phyloP scores from a whole-genome alignment of 768 basidiomycete species.

The Tulasnella sp. region DNA sequence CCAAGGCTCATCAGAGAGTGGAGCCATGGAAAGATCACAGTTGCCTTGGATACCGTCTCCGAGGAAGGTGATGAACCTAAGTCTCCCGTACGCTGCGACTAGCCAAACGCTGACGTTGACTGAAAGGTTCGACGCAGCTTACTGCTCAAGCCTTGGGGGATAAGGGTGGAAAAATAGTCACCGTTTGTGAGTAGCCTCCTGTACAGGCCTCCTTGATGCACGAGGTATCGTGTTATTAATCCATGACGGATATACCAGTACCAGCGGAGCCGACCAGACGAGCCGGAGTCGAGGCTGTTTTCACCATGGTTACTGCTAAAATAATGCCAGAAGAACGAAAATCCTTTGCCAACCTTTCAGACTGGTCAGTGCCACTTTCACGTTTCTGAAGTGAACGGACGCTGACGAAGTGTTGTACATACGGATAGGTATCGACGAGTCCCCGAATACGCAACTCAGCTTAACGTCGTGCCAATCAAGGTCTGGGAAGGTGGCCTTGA shows the following conservation, averaged over 20 bases:
- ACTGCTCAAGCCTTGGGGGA: neutral
- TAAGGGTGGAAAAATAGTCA: constrained; percentile 6
- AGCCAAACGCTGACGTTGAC: neutral
- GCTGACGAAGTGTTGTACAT: too few relatives aligned
- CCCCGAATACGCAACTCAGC: neutral
- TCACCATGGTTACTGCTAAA: too few relatives aligned
- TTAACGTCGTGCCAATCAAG: constrained; percentile 9
- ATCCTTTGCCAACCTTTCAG: neutral
- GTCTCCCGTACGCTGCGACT: neutral
- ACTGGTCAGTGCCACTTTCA: neutral
- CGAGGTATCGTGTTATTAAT: too few relatives aligned
- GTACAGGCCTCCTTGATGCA: too few relatives aligned
- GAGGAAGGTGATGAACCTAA: neutral
- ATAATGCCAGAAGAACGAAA: too few relatives aligned
- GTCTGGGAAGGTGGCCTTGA: constrained; percentile 16
- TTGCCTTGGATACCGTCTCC: constrained; percentile 10
- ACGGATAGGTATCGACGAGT: neutral
- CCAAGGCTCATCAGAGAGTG: neutral
- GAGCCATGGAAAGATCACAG: neutral
- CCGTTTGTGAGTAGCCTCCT: neutral
- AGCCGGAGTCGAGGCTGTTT: too few relatives aligned
- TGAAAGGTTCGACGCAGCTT: constrained; percentile 1
- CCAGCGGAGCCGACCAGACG: too few relatives aligned
- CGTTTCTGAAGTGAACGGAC: neutral
- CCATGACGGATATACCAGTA: too few relatives aligned